A percentile compares a stretch with the other conserved stretches of the same genome.
Evolutionary conservation across 805 yeast species (phyloP).

Genomic region (Blastobotrys muscicola): DNA sequence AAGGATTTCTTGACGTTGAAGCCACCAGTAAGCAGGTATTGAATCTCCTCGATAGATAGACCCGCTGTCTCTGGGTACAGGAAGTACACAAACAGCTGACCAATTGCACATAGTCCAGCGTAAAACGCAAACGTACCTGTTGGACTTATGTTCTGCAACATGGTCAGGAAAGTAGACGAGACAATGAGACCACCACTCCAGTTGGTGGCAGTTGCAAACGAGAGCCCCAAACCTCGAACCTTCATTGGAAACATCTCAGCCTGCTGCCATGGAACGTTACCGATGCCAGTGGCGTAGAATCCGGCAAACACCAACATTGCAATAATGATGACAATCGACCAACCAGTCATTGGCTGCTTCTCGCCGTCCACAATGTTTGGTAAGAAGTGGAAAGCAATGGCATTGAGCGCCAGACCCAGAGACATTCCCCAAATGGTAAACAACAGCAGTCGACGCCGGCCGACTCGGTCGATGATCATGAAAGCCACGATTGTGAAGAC

Average conservation of each 20-base stretch:
- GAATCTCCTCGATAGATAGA: constrained; percentile 85
- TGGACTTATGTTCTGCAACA: constrained; percentile 89
- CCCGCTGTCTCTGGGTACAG: constrained; percentile 90
- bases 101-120: constrained; percentile 67
- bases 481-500: constrained; percentile 80
- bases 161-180: constrained; percentile 86
- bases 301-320: constrained; percentile 85
- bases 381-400: constrained; percentile 85
- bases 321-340: constrained; percentile 83
- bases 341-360: constrained; percentile 47
- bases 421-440: constrained; percentile 83
- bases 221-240: constrained; percentile 87
- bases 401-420: constrained; percentile 62
- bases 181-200: constrained; percentile 93
- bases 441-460: constrained; percentile 74
- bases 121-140: constrained; percentile 89
- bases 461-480: constrained; percentile 75
- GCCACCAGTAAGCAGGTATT: constrained; percentile 69
- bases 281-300: constrained; percentile 87
- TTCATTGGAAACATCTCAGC: constrained; percentile 89
- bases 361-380: constrained; percentile 48
- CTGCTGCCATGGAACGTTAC: constrained; percentile 98
- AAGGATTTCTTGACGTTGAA: constrained; percentile 69
- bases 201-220: constrained; percentile 84
- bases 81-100: constrained; percentile 68